A percentile compares a stretch with the other conserved stretches of the same genome.
phyloP scores from a whole-genome alignment of 2,329 filamentous ascomycete genomes.

The Colletotrichum sp. region DNA sequence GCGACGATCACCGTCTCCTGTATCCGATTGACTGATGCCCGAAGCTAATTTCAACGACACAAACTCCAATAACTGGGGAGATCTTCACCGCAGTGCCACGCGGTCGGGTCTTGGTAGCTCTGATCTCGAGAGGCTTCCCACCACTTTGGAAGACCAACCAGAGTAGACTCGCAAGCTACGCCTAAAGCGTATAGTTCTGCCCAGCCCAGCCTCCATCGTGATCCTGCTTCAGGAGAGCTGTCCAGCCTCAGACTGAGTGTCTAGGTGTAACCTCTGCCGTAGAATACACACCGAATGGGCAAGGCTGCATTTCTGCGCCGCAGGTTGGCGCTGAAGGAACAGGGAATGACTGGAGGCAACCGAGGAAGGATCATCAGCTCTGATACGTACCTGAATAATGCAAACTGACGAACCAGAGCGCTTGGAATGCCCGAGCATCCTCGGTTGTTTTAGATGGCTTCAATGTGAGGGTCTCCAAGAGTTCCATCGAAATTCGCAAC shows the following conservation, averaged over 20 bases:
- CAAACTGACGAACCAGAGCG: constrained; percentile 1
- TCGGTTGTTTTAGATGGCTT: neutral
- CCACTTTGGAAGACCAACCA: neutral
- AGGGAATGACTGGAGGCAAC: neutral
- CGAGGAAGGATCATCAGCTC: neutral
- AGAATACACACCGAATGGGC: neutral
- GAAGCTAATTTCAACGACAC: constrained; percentile 13
- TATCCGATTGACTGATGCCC: neutral
- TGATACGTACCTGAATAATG: neutral
- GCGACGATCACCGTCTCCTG: neutral
- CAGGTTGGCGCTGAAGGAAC: neutral
- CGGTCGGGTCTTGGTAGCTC: neutral
- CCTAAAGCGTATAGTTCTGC: constrained; percentile 1
- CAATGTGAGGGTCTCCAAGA: neutral
- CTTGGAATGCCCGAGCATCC: neutral
- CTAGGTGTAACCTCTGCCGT: neutral
- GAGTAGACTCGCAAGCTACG: constrained; percentile 5
- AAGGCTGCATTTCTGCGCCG: neutral
- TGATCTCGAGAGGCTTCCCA: neutral
- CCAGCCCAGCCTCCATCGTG: neutral
- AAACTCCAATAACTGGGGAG: neutral
- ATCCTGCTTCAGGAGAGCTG: neutral
- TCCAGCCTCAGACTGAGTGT: neutral
- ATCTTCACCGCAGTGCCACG: neutral
- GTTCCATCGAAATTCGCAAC: neutral